A percentile compares a stretch with the other conserved stretches of the same genome.
Evolutionary conservation across 495 filamentous ascomycete genomes (phyloP).

Genomic region (Tuber brumale): DNA sequence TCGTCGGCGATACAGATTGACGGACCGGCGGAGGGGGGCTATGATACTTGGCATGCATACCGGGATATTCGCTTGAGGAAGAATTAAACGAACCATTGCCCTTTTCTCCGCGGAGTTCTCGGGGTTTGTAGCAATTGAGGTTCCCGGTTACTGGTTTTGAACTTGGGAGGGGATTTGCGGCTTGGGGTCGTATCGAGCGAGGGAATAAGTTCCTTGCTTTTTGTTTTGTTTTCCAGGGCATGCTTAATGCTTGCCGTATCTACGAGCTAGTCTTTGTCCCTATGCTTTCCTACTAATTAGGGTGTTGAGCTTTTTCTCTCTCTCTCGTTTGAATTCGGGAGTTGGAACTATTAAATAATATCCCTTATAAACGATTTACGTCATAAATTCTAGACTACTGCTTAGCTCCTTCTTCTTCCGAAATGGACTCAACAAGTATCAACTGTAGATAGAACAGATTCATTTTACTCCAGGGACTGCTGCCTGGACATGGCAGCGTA

Average conservation of each 20-base stretch:
- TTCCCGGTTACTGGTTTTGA: not conserved
- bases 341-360: not conserved
- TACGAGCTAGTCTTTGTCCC: not conserved
- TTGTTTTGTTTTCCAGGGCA: not conserved
- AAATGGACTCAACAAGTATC: not conserved
- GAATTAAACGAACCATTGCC: not conserved
- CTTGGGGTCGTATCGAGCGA: not conserved
- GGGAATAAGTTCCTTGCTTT: not conserved
- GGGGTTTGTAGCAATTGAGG: not conserved
- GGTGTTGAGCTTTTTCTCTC: not conserved
- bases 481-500: conserved; percentile 32
- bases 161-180: not conserved
- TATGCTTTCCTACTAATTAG: not conserved
- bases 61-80: not conserved
- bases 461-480: conserved; percentile 13
- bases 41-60: not conserved
- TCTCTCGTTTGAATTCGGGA: not conserved
- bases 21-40: not conserved
- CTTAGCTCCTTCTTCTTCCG: not conserved
- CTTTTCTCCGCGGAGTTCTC: not conserved
- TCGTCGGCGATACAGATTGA: not conserved
- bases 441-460: not conserved
- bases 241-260: not conserved
- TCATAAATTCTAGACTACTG: not conserved
- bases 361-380: not conserved